These are phyloP conservation scores for Ceratocystis smalleyi DNA, from an alignment of 2,329 filamentous ascomycete species.

Conservation along the genomic window DNA sequence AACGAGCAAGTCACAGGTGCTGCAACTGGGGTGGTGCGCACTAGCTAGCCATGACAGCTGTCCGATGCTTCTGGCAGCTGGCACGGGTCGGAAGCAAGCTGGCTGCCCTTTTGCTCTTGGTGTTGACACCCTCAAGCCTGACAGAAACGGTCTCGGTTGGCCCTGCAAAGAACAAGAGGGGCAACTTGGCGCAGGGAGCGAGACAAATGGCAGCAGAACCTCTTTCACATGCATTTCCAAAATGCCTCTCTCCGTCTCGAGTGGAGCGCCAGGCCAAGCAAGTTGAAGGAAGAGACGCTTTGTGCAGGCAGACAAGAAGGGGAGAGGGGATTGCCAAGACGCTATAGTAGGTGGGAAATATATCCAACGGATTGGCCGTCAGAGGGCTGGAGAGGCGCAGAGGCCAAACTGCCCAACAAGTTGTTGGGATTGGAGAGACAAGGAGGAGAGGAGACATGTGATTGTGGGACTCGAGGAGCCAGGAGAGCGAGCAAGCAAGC, in stretches of 20 bases:
- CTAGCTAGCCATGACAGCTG: not conserved
- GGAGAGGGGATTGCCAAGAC: not conserved
- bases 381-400: not conserved
- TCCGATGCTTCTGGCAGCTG: not conserved
- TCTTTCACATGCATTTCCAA: conserved; percentile 12
- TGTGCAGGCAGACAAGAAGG: not conserved
- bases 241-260: not conserved
- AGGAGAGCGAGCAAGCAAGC: no score
- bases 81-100: not conserved
- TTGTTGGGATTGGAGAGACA: not conserved
- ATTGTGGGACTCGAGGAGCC: not conserved
- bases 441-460: not conserved
- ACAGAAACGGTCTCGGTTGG: not conserved
- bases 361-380: not conserved
- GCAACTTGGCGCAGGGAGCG: not conserved
- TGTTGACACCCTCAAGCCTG: no score
- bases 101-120: not conserved
- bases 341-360: not conserved
- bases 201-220: not conserved
- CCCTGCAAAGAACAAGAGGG: not conserved
- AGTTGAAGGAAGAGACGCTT: not conserved
- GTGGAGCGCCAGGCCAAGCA: not conserved
- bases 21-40: no score
- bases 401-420: not conserved
- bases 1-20: no score